Evolutionary conservation across 352 stramenopile species (phyloP), one percentile per base, ranked within the genome.

Genomic region (Globisporangium spiculum): DNA sequence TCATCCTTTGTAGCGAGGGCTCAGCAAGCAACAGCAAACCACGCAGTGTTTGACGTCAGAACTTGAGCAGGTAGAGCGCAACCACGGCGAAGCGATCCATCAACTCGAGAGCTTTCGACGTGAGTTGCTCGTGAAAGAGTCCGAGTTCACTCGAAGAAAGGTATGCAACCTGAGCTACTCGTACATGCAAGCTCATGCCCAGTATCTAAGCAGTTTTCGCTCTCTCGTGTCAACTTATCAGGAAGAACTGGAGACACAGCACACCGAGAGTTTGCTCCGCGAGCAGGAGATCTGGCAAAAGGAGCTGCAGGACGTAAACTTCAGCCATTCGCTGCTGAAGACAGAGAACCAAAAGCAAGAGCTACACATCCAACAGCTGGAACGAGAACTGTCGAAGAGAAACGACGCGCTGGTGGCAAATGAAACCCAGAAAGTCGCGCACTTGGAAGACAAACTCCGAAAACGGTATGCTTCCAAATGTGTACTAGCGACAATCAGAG

Each of bases 301-400:
- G 26, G 82, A 92, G 70, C 68, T 89, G 5, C 64, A 88, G 32
- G 82, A 88, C 64, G 74, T 71, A 48, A 72, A 65, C 34, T 83
- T 88, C 61, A 73, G 75, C 10, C 78, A 91, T 44, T 80, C 74
- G 14, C 38, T 83, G 24, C 70, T 90, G 26, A 75, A 89, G 64
- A 54, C 77, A 0, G 82, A 90, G 48, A 77, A 85, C 38, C 68
- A 68, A 55, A 92, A 91, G 61, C 75, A 87, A n/a, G 79, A 92
- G 34, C 65, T 88, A 20, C 75, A 66, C 22, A 70, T 91, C 44
- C 77, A 79, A 20, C 82, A 90, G 60, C 71, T 93, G 1, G 82
- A 91, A 64, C 71, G 83, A 7, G 82, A 93, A 22, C 63, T 92
- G 22, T 69, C 78, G n/a, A 83, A 77, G 59, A 71, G 79, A 27